phyloP scores from a whole-genome alignment of 495 filamentous ascomycete species.

The Penicillium manginii region DNA sequence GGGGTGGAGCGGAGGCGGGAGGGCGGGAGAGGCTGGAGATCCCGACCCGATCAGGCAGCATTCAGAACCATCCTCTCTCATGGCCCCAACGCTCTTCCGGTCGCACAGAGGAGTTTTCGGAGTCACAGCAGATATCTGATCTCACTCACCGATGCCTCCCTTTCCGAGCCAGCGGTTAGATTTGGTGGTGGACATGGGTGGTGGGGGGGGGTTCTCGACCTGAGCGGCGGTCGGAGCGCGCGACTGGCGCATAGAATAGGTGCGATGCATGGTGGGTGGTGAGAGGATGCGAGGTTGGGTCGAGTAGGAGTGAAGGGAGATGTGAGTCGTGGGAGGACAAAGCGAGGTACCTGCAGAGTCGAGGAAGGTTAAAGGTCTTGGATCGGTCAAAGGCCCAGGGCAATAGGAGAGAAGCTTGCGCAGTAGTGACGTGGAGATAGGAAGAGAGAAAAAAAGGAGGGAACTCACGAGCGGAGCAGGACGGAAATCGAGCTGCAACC shows the following conservation, averaged over 20 bases:
- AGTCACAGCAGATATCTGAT: neutral
- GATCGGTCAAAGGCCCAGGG: neutral
- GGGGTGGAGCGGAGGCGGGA: slow-evolving; percentile 6
- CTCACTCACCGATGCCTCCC: slow-evolving; percentile 75
- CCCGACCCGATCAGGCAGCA: slow-evolving; percentile 25
- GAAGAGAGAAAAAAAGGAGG: slow-evolving; percentile 18
- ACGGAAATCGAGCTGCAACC: slow-evolving; percentile 43
- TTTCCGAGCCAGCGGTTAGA: slow-evolving; percentile 84
- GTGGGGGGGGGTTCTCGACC: slow-evolving; percentile 82
- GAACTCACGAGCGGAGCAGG: slow-evolving; percentile 28
- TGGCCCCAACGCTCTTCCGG: neutral
- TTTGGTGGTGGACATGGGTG: slow-evolving; percentile 90
- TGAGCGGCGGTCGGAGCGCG: slow-evolving; percentile 90
- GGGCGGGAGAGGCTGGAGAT: neutral
- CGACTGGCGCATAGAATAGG: slow-evolving; percentile 97
- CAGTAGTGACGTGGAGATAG: slow-evolving; percentile 47
- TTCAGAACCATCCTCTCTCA: neutral
- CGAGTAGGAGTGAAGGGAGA: slow-evolving; percentile 9
- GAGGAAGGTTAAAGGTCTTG: slow-evolving; percentile 14
- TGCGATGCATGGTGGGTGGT: slow-evolving; percentile 78
- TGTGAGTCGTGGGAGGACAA: neutral
- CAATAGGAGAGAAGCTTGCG: slow-evolving; percentile 34
- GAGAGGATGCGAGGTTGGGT: slow-evolving; percentile 7
- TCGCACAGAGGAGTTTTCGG: neutral
- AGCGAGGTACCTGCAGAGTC: slow-evolving; percentile 24